phyloP scores from a whole-genome alignment of 2,329 filamentous ascomycete species.

The Alternaria gansuensis region DNA sequence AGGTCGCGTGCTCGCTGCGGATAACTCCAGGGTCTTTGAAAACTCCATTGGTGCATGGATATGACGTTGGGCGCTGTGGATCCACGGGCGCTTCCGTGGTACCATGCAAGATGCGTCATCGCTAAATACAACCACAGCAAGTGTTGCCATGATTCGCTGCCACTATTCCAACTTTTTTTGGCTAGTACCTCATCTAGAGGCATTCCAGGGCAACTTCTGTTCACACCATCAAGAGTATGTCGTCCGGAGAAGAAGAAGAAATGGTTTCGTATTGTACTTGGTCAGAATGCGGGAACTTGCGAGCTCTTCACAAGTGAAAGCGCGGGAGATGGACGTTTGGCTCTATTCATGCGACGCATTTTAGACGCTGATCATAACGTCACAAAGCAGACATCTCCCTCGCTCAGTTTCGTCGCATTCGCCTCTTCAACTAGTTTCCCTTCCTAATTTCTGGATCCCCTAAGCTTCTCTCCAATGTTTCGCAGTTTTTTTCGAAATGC shows the following conservation, averaged over 20 bases:
- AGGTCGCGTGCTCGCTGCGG: neutral
- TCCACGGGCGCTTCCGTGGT: neutral
- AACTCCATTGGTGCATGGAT: constrained; percentile 4
- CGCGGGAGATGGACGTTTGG: neutral
- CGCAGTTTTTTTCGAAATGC: neutral
- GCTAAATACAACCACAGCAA: neutral
- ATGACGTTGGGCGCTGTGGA: constrained; percentile 15
- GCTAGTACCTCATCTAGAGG: neutral
- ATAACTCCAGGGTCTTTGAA: constrained; percentile 1
- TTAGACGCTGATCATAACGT: neutral
- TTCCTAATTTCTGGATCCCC: neutral
- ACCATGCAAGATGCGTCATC: constrained; percentile 18
- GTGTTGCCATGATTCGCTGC: neutral
- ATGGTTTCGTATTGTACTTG: too few species aligned
- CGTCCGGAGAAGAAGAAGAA: neutral
- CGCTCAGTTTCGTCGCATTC: neutral
- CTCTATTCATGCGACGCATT: neutral
- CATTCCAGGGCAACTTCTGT: neutral
- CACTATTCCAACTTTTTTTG: neutral
- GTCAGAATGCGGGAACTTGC: neutral
- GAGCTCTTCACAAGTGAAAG: neutral
- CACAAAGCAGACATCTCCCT: neutral
- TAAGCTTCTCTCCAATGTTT: neutral
- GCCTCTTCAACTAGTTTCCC: neutral
- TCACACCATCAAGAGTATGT: neutral